Evolutionary conservation across 75 land plant species (phyloP).

Genomic region (Chamaecyparis obtusa): DNA sequence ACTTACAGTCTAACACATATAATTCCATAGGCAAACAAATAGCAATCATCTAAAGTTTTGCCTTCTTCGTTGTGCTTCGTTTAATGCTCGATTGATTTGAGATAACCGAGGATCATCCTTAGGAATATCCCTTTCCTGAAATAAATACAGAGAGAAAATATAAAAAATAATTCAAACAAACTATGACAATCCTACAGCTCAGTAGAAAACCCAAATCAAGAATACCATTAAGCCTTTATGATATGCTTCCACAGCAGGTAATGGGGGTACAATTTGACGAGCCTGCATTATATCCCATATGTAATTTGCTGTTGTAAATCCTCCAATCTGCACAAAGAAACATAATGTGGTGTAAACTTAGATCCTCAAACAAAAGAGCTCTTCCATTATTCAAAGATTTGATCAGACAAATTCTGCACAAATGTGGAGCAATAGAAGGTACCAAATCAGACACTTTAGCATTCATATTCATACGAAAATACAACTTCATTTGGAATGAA

Average conservation of each 20-base stretch:
- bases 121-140: slow-evolving; percentile 53
- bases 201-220: background rate
- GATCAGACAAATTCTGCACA: slow-evolving; percentile 2
- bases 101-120: slow-evolving; percentile 45
- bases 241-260: slow-evolving; percentile 63
- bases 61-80: slow-evolving; percentile 15
- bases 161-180: background rate
- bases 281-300: slow-evolving; percentile 79
- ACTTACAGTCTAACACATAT: background rate
- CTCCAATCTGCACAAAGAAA: slow-evolving; percentile 57
- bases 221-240: slow-evolving; percentile 60
- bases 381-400: background rate
- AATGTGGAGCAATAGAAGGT: background rate
- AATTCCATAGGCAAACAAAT: background rate
- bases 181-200: background rate
- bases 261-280: slow-evolving; percentile 36
- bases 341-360: slow-evolving; percentile 2
- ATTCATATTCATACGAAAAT: background rate
- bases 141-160: background rate
- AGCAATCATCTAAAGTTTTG: background rate
- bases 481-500: background rate
- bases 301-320: slow-evolving; percentile 65
- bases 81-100: slow-evolving; percentile 22
- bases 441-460: background rate
- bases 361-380: background rate